phyloP scores from a whole-genome alignment of 352 stramenopile species.

The Globisporangium yorkense region DNA sequence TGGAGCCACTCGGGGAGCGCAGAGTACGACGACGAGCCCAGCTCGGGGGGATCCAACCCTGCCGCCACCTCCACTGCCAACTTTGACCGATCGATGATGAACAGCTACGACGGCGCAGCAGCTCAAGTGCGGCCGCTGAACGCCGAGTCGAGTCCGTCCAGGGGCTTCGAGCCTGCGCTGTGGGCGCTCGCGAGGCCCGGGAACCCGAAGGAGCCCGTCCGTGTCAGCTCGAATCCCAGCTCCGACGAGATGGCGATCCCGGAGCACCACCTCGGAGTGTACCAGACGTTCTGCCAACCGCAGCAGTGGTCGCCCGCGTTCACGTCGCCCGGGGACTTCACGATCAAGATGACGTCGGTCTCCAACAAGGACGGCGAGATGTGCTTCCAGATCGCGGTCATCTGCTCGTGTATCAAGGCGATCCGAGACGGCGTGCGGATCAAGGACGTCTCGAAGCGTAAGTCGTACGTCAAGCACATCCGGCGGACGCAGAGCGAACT shows the following conservation, averaged over 20 bases:
- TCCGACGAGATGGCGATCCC: conserved; percentile 61
- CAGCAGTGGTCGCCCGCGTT: conserved; percentile 70
- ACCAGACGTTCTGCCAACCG: conserved; percentile 58
- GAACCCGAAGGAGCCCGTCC: conserved; percentile 6
- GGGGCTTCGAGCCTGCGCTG: conserved; percentile 11
- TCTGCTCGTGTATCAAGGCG: conserved; percentile 47
- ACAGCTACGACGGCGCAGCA: conserved; percentile 31
- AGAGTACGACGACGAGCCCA: conserved; percentile 9
- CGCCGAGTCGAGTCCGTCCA: conserved; percentile 1
- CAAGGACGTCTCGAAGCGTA: conserved; percentile 36
- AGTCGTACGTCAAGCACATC: conserved; percentile 65
- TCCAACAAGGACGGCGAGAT: conserved; percentile 32
- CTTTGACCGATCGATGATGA: conserved; percentile 8
- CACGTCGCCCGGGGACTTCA: conserved; percentile 70
- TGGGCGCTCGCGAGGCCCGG: conserved; percentile 13
- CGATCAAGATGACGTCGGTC: conserved; percentile 54
- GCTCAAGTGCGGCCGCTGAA: conserved; percentile 15
- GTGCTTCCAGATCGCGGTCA: conserved; percentile 45
- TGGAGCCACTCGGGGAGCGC: conserved; percentile 16
- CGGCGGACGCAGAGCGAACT: conserved; percentile 49
- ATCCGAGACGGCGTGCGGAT: conserved; percentile 40
- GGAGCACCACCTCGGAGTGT: conserved; percentile 57
- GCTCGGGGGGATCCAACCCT: neutral
- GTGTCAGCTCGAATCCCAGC: neutral
- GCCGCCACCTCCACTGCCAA: neutral